Percentiles rank a stretch among this genome's conserved stretches.
Conservation (phyloP, 148 eudicot genomes). For the Camellia lanceoleosa region DNA sequence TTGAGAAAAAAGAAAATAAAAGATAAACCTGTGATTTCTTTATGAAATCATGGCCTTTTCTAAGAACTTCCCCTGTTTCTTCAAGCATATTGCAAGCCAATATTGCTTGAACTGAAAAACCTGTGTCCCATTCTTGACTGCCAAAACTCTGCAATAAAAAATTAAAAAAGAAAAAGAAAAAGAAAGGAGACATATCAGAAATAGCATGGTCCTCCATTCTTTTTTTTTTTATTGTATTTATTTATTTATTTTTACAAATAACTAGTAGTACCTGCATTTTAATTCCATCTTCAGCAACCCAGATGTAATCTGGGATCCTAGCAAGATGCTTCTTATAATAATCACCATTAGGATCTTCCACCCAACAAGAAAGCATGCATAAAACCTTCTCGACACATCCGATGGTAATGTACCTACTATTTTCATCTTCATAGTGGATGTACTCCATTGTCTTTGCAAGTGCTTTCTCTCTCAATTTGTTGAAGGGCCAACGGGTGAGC, state of each 20-base stretch:
- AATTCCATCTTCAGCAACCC: conserved; percentile 52
- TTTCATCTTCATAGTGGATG: conserved; percentile 25
- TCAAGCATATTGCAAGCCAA: conserved; percentile 25
- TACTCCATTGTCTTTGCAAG: conserved; percentile 9
- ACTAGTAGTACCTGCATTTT: conserved; percentile 33
- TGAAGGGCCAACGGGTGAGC: background rate
- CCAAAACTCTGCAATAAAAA: conserved; percentile 35
- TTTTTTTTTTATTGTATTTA: background rate
- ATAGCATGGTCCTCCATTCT: no score
- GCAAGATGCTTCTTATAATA: conserved; percentile 43
- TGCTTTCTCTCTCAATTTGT: conserved; percentile 18
- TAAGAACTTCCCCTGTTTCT: conserved; percentile 23
- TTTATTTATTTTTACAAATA: background rate
- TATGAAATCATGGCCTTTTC: conserved; percentile 27
- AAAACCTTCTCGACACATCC: conserved; percentile 22
- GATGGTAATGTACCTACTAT: conserved; percentile 23
- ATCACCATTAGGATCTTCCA: conserved; percentile 36
- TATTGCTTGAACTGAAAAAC: conserved; percentile 36
- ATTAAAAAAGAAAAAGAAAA: background rate
- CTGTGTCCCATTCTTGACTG: conserved; percentile 36
- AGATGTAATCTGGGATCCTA: conserved; percentile 36
- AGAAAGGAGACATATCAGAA: background rate
- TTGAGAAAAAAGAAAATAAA: no score
- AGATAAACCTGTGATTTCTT: conserved; percentile 30
- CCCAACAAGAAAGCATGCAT: conserved; percentile 34